Percentiles rank a stretch among this genome's conserved stretches.
Evolutionary conservation across 164 flowering plant genomes (phyloP).

Genomic region (Vitis labrusca): DNA sequence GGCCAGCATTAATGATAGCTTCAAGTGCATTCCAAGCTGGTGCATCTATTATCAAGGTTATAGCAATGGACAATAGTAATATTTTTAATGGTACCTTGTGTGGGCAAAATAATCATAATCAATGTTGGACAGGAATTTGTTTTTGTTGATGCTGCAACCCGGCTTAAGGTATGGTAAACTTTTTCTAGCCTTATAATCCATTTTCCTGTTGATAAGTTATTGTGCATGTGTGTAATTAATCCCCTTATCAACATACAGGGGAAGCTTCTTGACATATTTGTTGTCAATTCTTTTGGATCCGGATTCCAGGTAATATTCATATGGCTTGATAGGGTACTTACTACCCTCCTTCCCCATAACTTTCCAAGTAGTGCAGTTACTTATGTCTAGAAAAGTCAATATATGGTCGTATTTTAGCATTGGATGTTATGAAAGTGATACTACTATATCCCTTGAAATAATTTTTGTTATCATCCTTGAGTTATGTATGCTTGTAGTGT

Average conservation of each 20-base stretch:
- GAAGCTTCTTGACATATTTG: conserved; percentile 62
- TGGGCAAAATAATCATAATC: conserved; percentile 6
- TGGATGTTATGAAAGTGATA: too few relatives aligned
- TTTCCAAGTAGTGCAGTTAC: too few relatives aligned
- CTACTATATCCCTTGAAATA: background rate
- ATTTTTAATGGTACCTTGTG: conserved; percentile 1
- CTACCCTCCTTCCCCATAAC: too few relatives aligned
- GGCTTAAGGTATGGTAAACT: conserved; percentile 37
- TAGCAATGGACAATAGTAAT: background rate
- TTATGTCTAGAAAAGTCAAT: too few relatives aligned
- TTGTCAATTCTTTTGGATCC: conserved; percentile 72
- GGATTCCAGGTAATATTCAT: conserved; percentile 51
- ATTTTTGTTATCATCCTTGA: background rate
- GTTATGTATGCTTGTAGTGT: background rate
- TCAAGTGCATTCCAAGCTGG: conserved; percentile 90
- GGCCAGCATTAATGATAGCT: conserved; percentile 82
- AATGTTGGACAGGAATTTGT: conserved; percentile 48
- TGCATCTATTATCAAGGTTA: conserved; percentile 85
- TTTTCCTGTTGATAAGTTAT: background rate
- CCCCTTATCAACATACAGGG: conserved; percentile 35
- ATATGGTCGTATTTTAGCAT: too few relatives aligned
- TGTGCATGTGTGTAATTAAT: background rate
- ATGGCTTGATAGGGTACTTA: background rate
- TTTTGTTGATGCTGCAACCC: conserved; percentile 50
- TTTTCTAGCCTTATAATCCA: background rate